Base-by-base conservation (phyloP, 2,329 filamentous ascomycete species). In the Leptographium flavum region DNA sequence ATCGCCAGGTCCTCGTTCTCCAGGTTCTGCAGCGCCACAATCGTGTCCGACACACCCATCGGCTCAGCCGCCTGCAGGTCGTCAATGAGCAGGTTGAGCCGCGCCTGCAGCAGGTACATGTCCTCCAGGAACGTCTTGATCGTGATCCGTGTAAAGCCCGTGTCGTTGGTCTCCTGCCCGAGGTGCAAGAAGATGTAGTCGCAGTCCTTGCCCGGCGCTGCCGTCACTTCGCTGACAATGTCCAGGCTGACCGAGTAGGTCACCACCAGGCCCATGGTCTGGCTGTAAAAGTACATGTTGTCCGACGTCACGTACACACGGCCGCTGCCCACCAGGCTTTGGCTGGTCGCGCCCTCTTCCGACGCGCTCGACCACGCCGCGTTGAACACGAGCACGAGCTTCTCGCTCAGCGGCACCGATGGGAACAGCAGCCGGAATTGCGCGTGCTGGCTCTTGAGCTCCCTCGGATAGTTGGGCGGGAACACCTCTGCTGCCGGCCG, bases 351-450 rank as follows among this genome's bases (percentile, higher is more conserved):
- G n/a, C 61, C 58, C 17, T 65, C 63, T 22, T 65, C 62, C 10
- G 67, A 62, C 17, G 70, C 67, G 51, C 72, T 76, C 36, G 65
- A 68, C 87, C 92, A 98, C 1, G 87, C 86, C 15, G 88, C 90
- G 39, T 88, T 78, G 65, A 96, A 96, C 2, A 98, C 92, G 42
- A 96, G 70, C 3, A 95, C 81, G 8, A 94, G 69, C 59, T 87
- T 87, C 56, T 96, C 87, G 17, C 83, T 76, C 27, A 76, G 68
- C 4, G 80, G 74, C 0, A 87, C 83, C 49, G 79, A 76, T 0
- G 90, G 88, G 62, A 98, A 98, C 0, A 98, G 69, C 45, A 95
- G 78, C 8, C 87, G 75, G 59, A 98, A 98, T 58, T 96, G 92
- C 3, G 87, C 83, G 57, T 95, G 87, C 58, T 98, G 93, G 4